phyloP scores from a whole-genome alignment of 1,139 yeast genomes.

The Lodderomyces margitis region DNA sequence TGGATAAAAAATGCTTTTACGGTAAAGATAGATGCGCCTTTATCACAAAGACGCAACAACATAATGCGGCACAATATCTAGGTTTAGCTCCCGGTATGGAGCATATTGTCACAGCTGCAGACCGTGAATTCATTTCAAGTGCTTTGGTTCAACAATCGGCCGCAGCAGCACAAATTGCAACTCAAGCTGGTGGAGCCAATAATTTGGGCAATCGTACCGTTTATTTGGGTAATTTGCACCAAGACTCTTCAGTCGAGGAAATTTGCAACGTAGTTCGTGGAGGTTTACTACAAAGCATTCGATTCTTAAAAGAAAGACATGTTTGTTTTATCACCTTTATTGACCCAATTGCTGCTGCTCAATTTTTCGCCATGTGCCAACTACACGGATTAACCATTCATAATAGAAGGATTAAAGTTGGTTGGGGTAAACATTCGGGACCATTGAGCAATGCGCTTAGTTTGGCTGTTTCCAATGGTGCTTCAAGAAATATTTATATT shows the following conservation, averaged over 20 bases:
- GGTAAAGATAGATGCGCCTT: constrained; percentile 68
- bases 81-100: constrained; percentile 92
- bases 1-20: constrained; percentile 56
- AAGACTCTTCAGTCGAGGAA: constrained; percentile 84
- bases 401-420: constrained; percentile 77
- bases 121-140: constrained; percentile 59
- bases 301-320: constrained; percentile 75
- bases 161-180: constrained; percentile 72
- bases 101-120: constrained; percentile 77
- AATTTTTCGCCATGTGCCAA: constrained; percentile 85
- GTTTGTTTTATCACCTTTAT: constrained; percentile 91
- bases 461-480: constrained; percentile 89
- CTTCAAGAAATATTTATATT: constrained; percentile 85
- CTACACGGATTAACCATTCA: constrained; percentile 80
- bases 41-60: constrained; percentile 92
- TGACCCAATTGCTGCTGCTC: constrained; percentile 91
- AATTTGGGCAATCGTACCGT: constrained; percentile 91
- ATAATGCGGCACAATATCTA: constrained; percentile 92
- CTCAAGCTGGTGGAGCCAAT: constrained; percentile 72
- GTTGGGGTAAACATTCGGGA: constrained; percentile 97
- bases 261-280: constrained; percentile 94
- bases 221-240: constrained; percentile 83
- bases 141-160: constrained; percentile 67
- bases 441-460: constrained; percentile 80
- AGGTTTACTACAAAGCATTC: constrained; percentile 74